Evolutionary conservation across 768 basidiomycete species (phyloP), one percentile per base, ranked within the genome.

Genomic region (Russula sp.): DNA sequence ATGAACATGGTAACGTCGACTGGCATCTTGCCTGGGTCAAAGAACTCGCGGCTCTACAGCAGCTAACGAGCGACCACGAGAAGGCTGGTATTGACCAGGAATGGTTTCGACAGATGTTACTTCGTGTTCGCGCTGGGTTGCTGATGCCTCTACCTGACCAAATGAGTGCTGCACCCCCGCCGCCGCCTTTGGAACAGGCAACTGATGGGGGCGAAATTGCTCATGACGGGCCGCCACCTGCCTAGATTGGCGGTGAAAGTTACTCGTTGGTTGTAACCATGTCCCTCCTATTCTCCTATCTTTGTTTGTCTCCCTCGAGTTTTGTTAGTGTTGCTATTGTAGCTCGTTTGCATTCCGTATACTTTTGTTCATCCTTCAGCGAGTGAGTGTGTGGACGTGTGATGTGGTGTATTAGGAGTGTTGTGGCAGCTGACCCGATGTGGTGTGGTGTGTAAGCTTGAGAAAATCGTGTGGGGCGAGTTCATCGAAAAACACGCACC

Each of bases 81-180:
- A 91, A 90, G 73, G 83, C 83, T 20, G 87, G 86, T 35, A 86
- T 81, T 3, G 88, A 89, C 54, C 84, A 83, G 48, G 90, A 93
- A 64, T 93, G 90, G 90, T 93, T 85, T 68, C 77, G 86, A 65
- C 86, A 88, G 82, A 92, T 93, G 89, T 70, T 91, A 9, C 78
- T 88, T 69, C 83, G 88, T n/a, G 83, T 92, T 46, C 78, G 90
- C 58, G 79, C 79, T 47, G 86, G 86, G 18, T 76, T 91, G 65
- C 83, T 90, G 82, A 82, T 67, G 64, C 45, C 76, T 38, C 65
- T 70, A 22, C 65, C 58, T 20, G 68, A 68, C 16, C 59, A 55
- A 45, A 55, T 62, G 36, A 53, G 50, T 45, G 46, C 46, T 43
- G 62, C 57, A 2, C 62, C 62, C 11, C 57, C 60, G 16, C 66